Conservation (phyloP, 371 early-diverging fungal genomes). For the Mucor lusitanicus region DNA sequence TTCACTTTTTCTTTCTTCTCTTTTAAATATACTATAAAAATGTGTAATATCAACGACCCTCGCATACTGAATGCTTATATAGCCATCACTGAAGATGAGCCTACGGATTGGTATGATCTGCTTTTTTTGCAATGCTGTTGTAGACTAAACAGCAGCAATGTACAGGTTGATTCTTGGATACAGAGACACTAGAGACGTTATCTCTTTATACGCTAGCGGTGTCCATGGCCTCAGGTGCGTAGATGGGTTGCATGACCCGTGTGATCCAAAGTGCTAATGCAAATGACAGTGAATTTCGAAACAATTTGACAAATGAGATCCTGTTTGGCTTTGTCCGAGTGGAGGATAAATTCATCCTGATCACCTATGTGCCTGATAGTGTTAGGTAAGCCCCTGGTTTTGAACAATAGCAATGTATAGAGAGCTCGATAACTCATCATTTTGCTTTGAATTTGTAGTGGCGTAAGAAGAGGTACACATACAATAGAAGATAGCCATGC, state of each 20-base stretch:
- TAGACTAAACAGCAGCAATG: not conserved
- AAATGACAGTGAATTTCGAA: slow-evolving; percentile 53
- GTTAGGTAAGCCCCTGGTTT: slow-evolving; percentile 52
- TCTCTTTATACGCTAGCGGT: slow-evolving; percentile 67
- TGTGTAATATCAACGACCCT: slow-evolving; percentile 73
- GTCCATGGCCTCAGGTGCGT: slow-evolving; percentile 51
- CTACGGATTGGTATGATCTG: slow-evolving; percentile 54
- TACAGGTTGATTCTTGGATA: slow-evolving; percentile 72
- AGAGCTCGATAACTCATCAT: not conserved
- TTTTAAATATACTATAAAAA: slow-evolving; percentile 11
- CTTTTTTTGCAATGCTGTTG: too few species aligned
- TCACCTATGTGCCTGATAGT: slow-evolving; percentile 70
- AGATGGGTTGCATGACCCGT: not conserved
- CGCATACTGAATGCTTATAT: slow-evolving; percentile 63
- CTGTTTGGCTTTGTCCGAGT: slow-evolving; percentile 66
- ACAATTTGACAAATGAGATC: slow-evolving; percentile 64
- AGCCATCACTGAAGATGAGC: slow-evolving; percentile 55
- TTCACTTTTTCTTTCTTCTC: slow-evolving; percentile 2
- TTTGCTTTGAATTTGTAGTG: slow-evolving; percentile 38
- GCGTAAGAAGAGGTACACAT: slow-evolving; percentile 59
- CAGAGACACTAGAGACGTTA: slow-evolving; percentile 67
- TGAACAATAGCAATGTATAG: not conserved
- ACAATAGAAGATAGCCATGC: not conserved
- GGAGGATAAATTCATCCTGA: slow-evolving; percentile 62
- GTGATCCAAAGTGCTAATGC: not conserved